These are phyloP conservation scores for Argentina anserina DNA, from an alignment of 306 rosid genomes.

Conservation along the genomic window DNA sequence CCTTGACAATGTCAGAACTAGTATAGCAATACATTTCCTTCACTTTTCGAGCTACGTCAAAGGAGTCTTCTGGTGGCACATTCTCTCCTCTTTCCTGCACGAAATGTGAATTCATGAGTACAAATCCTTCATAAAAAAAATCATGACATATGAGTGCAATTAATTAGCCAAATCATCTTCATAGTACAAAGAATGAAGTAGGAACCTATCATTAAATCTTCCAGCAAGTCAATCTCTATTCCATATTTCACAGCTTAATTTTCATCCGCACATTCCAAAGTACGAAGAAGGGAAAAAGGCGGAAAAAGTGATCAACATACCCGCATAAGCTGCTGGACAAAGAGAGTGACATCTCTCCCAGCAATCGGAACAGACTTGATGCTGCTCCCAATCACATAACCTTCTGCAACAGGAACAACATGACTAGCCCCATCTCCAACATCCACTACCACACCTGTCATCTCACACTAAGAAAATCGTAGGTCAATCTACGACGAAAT, in stretches of 20 bases:
- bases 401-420: conserved; percentile 98
- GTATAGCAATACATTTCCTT: conserved; percentile 97
- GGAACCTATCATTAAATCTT: neutral
- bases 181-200: neutral
- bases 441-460: conserved; percentile 99
- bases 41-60: conserved; percentile 97
- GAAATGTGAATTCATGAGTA: conserved; percentile 27
- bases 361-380: conserved; percentile 89
- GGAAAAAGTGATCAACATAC: conserved; percentile 33
- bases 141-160: neutral
- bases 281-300: neutral
- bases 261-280: neutral
- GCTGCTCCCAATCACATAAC: conserved; percentile 98
- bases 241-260: neutral
- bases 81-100: conserved; percentile 99
- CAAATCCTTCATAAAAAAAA: neutral
- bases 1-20: conserved; percentile 97
- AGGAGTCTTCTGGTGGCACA: conserved; percentile 92
- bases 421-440: conserved; percentile 94
- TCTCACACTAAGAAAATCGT: conserved; percentile 82
- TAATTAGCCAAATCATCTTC: neutral
- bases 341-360: conserved; percentile 91
- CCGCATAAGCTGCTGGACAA: conserved; percentile 97
- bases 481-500: conserved; percentile 44
- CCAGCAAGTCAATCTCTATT: neutral